phyloP scores from a whole-genome alignment of 176 grass and related monocot species.

The Eragrostis nindensis region DNA sequence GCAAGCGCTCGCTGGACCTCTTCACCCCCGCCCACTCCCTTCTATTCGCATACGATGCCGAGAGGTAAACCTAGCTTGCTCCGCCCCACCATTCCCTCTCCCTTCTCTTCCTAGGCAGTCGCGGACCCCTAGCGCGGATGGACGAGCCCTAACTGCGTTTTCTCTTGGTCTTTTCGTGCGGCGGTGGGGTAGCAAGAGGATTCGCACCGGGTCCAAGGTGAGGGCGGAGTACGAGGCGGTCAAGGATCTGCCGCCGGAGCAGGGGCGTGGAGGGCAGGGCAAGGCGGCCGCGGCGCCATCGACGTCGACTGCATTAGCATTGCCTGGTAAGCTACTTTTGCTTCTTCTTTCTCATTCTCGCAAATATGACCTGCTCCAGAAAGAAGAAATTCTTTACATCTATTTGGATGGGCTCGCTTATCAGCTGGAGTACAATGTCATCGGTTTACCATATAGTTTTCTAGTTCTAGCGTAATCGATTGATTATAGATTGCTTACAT shows the following conservation, averaged over 20 bases:
- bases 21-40: slow-evolving; percentile 66
- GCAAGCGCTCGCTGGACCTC: slow-evolving; percentile 81
- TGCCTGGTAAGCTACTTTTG: slow-evolving; percentile 53
- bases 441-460: neutral
- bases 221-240: slow-evolving; percentile 73
- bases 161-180: neutral
- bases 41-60: slow-evolving; percentile 47
- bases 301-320: slow-evolving; percentile 42
- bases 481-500: neutral
- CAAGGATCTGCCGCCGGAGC: slow-evolving; percentile 61
- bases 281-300: slow-evolving; percentile 43
- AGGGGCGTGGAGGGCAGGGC: slow-evolving; percentile 43
- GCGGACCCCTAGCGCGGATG: slow-evolving; percentile 42
- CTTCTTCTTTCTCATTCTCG: neutral
- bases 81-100: neutral
- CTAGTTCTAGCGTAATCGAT: neutral
- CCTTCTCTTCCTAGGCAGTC: neutral
- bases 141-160: neutral
- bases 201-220: slow-evolving; percentile 82
- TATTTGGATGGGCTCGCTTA: too few relatives aligned
- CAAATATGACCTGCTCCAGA: neutral
- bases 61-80: slow-evolving; percentile 51
- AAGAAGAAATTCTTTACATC: too few relatives aligned
- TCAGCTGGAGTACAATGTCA: too few relatives aligned
- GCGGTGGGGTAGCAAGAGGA: slow-evolving; percentile 60